Conservation (phyloP, 352 stramenopile genomes). For the Thalassiosira mediterranea region DNA sequence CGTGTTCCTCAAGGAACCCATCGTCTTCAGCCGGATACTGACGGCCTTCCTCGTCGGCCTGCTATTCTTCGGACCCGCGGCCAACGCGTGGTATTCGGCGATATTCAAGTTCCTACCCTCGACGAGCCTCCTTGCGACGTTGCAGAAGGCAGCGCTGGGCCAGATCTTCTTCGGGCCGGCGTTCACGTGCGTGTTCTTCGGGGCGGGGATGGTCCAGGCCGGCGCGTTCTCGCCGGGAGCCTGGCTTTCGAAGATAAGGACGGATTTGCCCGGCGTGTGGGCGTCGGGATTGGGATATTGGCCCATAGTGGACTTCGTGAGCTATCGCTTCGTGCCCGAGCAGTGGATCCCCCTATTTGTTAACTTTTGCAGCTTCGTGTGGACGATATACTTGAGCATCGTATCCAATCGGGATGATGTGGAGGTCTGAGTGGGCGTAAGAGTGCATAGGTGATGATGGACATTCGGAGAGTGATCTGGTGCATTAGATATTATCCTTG, state of each 20-base stretch:
- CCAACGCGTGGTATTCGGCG: constrained; percentile 79
- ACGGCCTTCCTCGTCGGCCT: constrained; percentile 70
- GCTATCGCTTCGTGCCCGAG: constrained; percentile 68
- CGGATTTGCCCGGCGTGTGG: constrained; percentile 79
- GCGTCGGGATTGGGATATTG: constrained; percentile 74
- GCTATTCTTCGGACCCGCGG: constrained; percentile 82
- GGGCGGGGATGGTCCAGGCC: constrained; percentile 59
- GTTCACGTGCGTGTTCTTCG: constrained; percentile 85
- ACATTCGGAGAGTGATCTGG: too few relatives aligned
- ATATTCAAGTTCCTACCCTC: constrained; percentile 77
- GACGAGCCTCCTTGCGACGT: constrained; percentile 68
- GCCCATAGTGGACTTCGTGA: constrained; percentile 85
- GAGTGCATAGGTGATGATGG: too few relatives aligned
- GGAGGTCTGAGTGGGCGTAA: too few relatives aligned
- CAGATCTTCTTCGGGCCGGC: constrained; percentile 84
- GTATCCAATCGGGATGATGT: constrained; percentile 76
- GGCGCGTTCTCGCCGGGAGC: constrained; percentile 64
- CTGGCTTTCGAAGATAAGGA: constrained; percentile 74
- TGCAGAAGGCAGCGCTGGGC: constrained; percentile 80
- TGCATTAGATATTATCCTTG: too few relatives aligned
- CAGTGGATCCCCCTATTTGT: constrained; percentile 83
- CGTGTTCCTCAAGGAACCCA: constrained; percentile 2
- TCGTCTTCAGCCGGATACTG: constrained; percentile 55
- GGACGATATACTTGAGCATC: constrained; percentile 84
- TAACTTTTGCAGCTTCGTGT: constrained; percentile 81